Evolutionary conservation across 2,329 filamentous ascomycete species (phyloP).

Genomic region (Purpureocillium takamizusanense): DNA sequence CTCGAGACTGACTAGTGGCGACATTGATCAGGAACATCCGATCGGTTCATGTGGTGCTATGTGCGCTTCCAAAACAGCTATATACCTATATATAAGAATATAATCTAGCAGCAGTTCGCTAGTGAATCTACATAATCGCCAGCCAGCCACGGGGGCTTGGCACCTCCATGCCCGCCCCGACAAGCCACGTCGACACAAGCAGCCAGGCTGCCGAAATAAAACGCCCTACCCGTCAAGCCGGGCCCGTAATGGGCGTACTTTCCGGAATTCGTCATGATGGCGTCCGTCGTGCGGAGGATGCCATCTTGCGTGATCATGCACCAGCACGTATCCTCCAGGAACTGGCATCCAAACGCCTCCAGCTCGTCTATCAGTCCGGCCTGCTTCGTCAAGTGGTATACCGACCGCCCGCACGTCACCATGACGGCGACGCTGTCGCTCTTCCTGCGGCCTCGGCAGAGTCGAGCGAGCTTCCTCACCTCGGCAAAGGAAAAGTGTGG

Average conservation of each 20-base stretch:
- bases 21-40: no score
- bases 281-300: slow-evolving; percentile 15
- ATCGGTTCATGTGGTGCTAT: no score
- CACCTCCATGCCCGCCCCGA: neutral
- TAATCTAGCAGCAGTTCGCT: no score
- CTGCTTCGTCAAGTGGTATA: slow-evolving; percentile 7
- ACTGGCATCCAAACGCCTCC: slow-evolving; percentile 24
- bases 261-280: slow-evolving; percentile 34
- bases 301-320: slow-evolving; percentile 34
- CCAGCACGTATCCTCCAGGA: slow-evolving; percentile 38
- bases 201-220: slow-evolving; percentile 15
- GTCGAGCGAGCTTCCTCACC: slow-evolving; percentile 17
- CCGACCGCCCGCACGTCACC: slow-evolving; percentile 7
- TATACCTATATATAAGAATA: no score
- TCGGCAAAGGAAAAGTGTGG: slow-evolving; percentile 33
- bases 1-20: no score
- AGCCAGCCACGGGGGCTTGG: no score
- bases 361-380: slow-evolving; percentile 20
- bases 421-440: slow-evolving; percentile 6
- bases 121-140: no score
- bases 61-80: no score
- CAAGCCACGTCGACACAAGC: slow-evolving; percentile 15
- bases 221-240: slow-evolving; percentile 11
- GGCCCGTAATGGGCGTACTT: slow-evolving; percentile 36
- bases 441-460: slow-evolving; percentile 19